phyloP scores from a whole-genome alignment of 495 filamentous ascomycete species.

The Tuber melanosporum region DNA sequence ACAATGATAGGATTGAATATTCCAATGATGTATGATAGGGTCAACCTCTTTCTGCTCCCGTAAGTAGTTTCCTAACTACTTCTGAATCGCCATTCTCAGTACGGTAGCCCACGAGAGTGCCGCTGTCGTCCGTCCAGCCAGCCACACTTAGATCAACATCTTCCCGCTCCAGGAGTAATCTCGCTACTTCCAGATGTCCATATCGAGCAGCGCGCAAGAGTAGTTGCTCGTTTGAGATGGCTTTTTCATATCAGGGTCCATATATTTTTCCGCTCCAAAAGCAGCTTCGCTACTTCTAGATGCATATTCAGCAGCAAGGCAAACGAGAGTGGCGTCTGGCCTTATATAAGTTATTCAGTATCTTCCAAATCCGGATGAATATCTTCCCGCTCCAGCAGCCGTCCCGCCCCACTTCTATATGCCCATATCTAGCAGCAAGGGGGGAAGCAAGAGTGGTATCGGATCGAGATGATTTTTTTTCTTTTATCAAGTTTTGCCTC shows the following conservation, averaged over 20 bases:
- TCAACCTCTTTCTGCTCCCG: no score
- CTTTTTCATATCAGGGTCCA: neutral
- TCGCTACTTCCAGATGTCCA: neutral
- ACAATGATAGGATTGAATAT: neutral
- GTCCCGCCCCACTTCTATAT: no score
- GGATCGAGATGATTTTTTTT: no score
- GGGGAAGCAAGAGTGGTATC: no score
- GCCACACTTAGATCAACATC: neutral
- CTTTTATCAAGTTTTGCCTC: no score
- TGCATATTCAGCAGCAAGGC: neutral
- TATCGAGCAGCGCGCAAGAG: neutral
- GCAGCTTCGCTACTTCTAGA: neutral
- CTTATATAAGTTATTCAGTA: no score
- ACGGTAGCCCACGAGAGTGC: neutral
- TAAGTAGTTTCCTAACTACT: no score
- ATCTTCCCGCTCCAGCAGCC: no score
- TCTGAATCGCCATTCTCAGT: neutral
- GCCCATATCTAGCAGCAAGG: no score
- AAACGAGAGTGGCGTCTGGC: no score
- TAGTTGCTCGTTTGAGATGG: neutral
- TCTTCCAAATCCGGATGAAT: no score
- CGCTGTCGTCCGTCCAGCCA: neutral
- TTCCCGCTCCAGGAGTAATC: neutral
- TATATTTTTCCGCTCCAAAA: neutral
- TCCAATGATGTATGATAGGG: no score